Conservation (phyloP, 2,329 filamentous ascomycete genomes). For the Fusarium sp. region DNA sequence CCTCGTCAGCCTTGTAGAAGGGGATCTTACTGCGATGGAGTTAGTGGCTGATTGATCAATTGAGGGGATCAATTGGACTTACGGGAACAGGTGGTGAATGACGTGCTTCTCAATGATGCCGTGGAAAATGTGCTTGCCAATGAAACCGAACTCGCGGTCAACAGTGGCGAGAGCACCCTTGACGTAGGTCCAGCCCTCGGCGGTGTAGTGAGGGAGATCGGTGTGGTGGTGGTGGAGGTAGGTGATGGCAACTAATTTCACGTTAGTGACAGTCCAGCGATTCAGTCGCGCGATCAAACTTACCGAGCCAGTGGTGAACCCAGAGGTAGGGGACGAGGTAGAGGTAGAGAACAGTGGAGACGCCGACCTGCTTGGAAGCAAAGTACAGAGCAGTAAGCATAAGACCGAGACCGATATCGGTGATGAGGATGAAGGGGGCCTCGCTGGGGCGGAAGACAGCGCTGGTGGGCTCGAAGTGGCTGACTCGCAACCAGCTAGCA, state of each 20-base stretch:
- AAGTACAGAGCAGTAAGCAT: constrained; percentile 64
- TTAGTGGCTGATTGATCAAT: constrained; percentile 1
- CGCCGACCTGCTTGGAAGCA: constrained; percentile 64
- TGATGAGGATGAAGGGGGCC: constrained; percentile 66
- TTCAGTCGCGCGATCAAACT: constrained; percentile 33
- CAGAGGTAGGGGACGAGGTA: constrained; percentile 75
- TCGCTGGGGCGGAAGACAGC: constrained; percentile 71
- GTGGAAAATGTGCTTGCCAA: constrained; percentile 72
- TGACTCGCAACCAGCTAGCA: constrained; percentile 57
- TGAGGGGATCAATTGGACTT: constrained; percentile 16
- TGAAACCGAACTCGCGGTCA: constrained; percentile 72
- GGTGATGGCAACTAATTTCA: constrained; percentile 72
- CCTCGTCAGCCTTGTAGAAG: constrained; percentile 64
- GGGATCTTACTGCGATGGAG: constrained; percentile 45
- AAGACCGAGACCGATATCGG: constrained; percentile 69
- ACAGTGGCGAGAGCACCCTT: constrained; percentile 71
- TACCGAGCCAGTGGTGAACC: constrained; percentile 78
- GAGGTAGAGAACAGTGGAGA: constrained; percentile 66
- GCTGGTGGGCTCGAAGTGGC: constrained; percentile 72
- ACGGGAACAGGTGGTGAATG: constrained; percentile 68
- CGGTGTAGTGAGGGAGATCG: constrained; percentile 55
- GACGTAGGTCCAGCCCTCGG: constrained; percentile 69
- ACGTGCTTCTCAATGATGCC: constrained; percentile 71
- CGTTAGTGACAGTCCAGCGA: constrained; percentile 11
- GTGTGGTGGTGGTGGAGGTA: constrained; percentile 79